Conservation (phyloP, 140 eudicot species). For the Anethum foeniculum region DNA sequence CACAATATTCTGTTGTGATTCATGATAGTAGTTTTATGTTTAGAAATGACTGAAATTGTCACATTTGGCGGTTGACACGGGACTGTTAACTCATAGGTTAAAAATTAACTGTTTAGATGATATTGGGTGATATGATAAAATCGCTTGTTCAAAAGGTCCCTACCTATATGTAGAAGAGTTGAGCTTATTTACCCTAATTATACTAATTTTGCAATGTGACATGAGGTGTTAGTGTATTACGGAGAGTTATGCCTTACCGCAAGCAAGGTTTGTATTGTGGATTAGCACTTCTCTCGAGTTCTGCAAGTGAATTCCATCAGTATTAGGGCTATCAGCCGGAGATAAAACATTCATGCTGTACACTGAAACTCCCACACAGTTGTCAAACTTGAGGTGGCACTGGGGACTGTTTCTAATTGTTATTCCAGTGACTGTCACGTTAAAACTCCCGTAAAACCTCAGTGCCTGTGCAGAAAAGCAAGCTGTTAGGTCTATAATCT, state of each 20-base stretch:
- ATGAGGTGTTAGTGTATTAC: background rate
- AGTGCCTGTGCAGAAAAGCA: slow-evolving; percentile 51
- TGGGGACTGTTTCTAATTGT: slow-evolving; percentile 91
- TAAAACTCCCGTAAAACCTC: slow-evolving; percentile 83
- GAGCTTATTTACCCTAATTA: background rate
- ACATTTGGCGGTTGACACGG: background rate
- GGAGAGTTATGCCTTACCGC: slow-evolving; percentile 43
- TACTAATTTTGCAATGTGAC: background rate
- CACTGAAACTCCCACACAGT: slow-evolving; percentile 63
- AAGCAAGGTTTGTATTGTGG: slow-evolving; percentile 59
- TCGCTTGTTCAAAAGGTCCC: background rate
- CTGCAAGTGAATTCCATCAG: slow-evolving; percentile 92
- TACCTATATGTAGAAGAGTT: background rate
- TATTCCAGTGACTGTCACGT: slow-evolving; percentile 87
- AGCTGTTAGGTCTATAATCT: slow-evolving; percentile 13
- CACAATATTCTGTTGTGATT: background rate
- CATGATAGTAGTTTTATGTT: background rate
- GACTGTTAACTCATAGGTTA: background rate
- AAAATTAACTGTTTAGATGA: background rate
- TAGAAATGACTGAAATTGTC: background rate
- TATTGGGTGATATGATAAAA: background rate
- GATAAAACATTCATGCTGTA: slow-evolving; percentile 49
- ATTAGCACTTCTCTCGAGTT: slow-evolving; percentile 79
- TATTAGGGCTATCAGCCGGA: slow-evolving; percentile 95
- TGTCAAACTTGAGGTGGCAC: slow-evolving; percentile 86